phyloP scores from a whole-genome alignment of 116 monocot genomes.

The Cymodocea nodosa region DNA sequence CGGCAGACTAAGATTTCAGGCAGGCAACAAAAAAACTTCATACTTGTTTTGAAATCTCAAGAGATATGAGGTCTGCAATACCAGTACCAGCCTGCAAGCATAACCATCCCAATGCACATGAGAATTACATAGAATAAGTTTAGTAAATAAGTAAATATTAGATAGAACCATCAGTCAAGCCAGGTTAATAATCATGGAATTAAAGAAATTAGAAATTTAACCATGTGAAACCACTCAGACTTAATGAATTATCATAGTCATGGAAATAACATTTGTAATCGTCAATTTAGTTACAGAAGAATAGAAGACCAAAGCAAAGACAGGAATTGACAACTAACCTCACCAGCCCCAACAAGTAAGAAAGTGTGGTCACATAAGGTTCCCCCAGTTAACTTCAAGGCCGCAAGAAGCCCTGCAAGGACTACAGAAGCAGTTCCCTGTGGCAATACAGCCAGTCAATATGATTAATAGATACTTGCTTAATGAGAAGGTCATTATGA shows the following conservation, averaged over 20 bases:
- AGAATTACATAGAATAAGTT: too few relatives aligned
- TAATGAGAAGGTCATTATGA: too few relatives aligned
- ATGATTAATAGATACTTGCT: neutral
- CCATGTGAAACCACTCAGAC: too few relatives aligned
- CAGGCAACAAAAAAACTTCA: neutral
- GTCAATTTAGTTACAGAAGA: too few relatives aligned
- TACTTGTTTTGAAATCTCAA: constrained; percentile 86
- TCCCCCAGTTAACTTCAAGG: constrained; percentile 65
- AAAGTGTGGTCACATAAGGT: constrained; percentile 40
- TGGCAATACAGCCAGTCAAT: constrained; percentile 4
- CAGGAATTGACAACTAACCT: constrained; percentile 17
- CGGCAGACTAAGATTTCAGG: neutral
- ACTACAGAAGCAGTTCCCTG: constrained; percentile 91
- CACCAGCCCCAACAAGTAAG: constrained; percentile 50
- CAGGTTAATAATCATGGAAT: too few relatives aligned
- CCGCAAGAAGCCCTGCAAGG: constrained; percentile 66
- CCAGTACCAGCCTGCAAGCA: constrained; percentile 85
- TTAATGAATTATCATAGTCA: too few relatives aligned
- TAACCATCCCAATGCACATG: neutral
- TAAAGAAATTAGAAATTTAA: too few relatives aligned
- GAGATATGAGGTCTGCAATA: constrained; percentile 90
- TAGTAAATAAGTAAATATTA: too few relatives aligned
- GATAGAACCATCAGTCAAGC: too few relatives aligned
- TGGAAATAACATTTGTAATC: too few relatives aligned
- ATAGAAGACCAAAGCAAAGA: neutral